A percentile compares a stretch with the other conserved stretches of the same genome.
phyloP scores from a whole-genome alignment of 345 rosid species.

The Populus deltoides region DNA sequence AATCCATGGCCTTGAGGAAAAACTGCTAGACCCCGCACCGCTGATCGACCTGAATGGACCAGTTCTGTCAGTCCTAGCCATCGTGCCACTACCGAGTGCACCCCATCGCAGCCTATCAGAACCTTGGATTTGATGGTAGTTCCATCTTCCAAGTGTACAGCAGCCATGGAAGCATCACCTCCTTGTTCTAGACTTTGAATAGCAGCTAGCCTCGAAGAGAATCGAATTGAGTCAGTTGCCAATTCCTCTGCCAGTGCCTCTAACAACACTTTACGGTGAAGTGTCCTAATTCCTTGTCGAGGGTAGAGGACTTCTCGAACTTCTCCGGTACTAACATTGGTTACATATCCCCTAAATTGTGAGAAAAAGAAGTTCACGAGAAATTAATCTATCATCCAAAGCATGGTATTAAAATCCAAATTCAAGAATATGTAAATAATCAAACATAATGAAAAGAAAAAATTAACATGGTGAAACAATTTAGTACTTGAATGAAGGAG shows the following conservation, averaged over 20 bases:
- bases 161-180: background rate
- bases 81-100: conserved; percentile 30
- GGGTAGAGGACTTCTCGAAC: background rate
- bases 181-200: conserved; percentile 17
- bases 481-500: background rate
- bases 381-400: background rate
- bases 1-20: conserved; percentile 39
- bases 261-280: conserved; percentile 29
- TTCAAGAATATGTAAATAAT: background rate
- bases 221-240: conserved; percentile 29
- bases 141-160: conserved; percentile 32
- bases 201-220: conserved; percentile 28
- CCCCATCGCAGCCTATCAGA: conserved; percentile 45
- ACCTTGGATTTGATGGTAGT: conserved; percentile 34
- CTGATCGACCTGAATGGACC: conserved; percentile 30
- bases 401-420: too few relatives aligned
- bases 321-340: conserved; percentile 27
- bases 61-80: conserved; percentile 35
- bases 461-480: background rate
- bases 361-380: background rate
- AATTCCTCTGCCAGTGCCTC: conserved; percentile 37
- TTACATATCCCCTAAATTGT: conserved; percentile 7
- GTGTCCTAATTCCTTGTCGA: background rate
- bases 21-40: conserved; percentile 28
- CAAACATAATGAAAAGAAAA: too few relatives aligned